Conservation (phyloP, 805 yeast species). For the Clavispora carvajalis region DNA sequence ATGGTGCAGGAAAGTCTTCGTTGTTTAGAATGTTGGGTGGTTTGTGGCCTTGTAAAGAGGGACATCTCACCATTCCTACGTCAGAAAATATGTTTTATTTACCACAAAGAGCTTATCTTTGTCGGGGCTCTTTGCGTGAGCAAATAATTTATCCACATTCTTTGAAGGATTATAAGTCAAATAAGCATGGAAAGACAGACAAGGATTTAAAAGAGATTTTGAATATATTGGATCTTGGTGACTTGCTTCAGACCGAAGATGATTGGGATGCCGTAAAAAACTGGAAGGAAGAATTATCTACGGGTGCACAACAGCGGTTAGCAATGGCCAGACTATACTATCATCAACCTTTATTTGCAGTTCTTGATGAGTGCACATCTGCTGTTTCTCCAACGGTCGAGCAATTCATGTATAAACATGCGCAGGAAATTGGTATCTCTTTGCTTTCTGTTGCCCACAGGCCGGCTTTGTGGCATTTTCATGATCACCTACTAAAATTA, state of each 20-base stretch:
- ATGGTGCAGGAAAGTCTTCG: slow-evolving; percentile 94
- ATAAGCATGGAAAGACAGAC: slow-evolving; percentile 37
- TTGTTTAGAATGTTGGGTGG: slow-evolving; percentile 88
- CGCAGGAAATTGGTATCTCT: slow-evolving; percentile 73
- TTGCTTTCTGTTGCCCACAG: slow-evolving; percentile 88
- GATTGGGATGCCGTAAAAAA: slow-evolving; percentile 61
- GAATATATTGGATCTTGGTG: slow-evolving; percentile 53
- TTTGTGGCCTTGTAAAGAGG: slow-evolving; percentile 75
- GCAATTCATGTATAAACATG: slow-evolving; percentile 79
- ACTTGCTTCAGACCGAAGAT: slow-evolving; percentile 36
- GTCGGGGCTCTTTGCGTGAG: slow-evolving; percentile 75
- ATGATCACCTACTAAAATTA: slow-evolving; percentile 73
- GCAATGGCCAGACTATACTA: slow-evolving; percentile 92
- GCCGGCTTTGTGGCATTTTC: slow-evolving; percentile 90
- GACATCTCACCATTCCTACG: slow-evolving; percentile 58
- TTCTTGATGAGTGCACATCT: slow-evolving; percentile 92
- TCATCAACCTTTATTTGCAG: slow-evolving; percentile 90
- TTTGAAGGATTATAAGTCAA: slow-evolving; percentile 46
- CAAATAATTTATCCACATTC: slow-evolving; percentile 88
- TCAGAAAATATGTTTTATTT: slow-evolving; percentile 72
- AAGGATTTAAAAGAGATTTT: slow-evolving; percentile 49
- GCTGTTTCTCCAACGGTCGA: slow-evolving; percentile 91
- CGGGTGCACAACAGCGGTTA: slow-evolving; percentile 88
- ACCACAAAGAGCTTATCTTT: slow-evolving; percentile 88
- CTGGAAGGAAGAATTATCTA: slow-evolving; percentile 85